phyloP scores from a whole-genome alignment of 345 rosid species.

The Microcos paniculata region DNA sequence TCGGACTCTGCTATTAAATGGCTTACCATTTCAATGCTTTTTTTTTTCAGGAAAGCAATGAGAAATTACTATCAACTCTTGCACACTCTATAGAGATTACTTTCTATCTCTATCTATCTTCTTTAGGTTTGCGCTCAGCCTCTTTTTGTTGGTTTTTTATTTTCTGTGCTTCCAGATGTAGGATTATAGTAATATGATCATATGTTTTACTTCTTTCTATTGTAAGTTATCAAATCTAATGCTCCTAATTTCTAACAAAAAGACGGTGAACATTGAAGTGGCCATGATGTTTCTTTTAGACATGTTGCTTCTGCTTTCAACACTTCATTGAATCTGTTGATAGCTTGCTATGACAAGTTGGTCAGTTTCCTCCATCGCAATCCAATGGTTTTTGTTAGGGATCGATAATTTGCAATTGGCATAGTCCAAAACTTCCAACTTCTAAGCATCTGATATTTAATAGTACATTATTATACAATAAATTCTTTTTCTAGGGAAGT shows the following conservation, averaged over 20 bases:
- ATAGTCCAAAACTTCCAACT: too few relatives aligned
- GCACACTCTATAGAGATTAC: slow-evolving; percentile 83
- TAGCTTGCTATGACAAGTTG: slow-evolving; percentile 83
- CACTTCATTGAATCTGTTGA: slow-evolving; percentile 83
- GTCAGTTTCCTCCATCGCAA: slow-evolving; percentile 11
- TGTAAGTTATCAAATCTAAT: slow-evolving; percentile 1
- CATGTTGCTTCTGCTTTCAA: slow-evolving; percentile 89
- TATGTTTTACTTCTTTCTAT: slow-evolving; percentile 3
- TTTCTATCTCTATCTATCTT: slow-evolving; percentile 86
- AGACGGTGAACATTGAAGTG: slow-evolving; percentile 88
- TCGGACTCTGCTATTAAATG: too few relatives aligned
- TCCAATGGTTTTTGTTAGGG: not conserved
- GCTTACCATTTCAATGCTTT: too few relatives aligned
- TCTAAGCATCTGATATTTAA: too few relatives aligned
- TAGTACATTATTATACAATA: too few relatives aligned
- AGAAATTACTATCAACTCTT: too few relatives aligned
- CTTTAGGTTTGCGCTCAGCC: slow-evolving; percentile 59
- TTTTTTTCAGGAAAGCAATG: too few relatives aligned
- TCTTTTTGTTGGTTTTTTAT: slow-evolving; percentile 10
- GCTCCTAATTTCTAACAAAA: slow-evolving; percentile 52
- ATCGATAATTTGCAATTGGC: not conserved
- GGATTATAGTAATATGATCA: not conserved
- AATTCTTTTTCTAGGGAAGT: too few relatives aligned
- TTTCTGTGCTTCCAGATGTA: slow-evolving; percentile 1
- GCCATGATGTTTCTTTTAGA: slow-evolving; percentile 83